phyloP scores from a whole-genome alignment of 208 protist genomes.

The Porcisia deanei region DNA sequence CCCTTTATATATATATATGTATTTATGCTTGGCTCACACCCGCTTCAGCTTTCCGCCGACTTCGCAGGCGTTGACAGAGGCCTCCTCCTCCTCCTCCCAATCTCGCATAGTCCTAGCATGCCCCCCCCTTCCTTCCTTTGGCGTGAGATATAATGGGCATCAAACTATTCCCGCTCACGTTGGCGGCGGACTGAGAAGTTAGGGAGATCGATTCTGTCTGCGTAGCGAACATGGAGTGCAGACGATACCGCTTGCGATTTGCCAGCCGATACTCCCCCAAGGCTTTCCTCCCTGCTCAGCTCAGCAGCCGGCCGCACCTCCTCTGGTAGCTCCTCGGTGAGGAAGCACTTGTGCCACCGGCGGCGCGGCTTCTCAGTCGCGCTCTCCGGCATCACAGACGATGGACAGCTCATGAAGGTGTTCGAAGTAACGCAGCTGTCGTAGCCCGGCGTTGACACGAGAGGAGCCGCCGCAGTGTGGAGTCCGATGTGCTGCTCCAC shows the following conservation, averaged over 20 bases:
- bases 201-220: constrained; percentile 10
- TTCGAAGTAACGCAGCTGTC: constrained; percentile 9
- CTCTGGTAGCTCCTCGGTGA: constrained; percentile 25
- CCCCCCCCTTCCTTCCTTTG: not conserved
- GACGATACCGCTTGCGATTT: constrained; percentile 7
- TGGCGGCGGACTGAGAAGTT: constrained; percentile 8
- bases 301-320: constrained; percentile 16
- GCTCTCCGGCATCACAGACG: not conserved
- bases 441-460: constrained; percentile 18
- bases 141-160: not conserved
- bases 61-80: not conserved
- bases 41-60: too few species aligned
- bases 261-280: not conserved
- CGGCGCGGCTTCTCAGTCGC: constrained; percentile 11
- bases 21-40: too few species aligned
- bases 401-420: not conserved
- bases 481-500: not conserved
- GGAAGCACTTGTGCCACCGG: constrained; percentile 26
- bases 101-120: constrained; percentile 1
- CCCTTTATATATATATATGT: too few species aligned
- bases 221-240: constrained; percentile 15
- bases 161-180: constrained; percentile 3
- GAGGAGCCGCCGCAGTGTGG: not conserved
- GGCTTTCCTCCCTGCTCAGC: constrained; percentile 4
- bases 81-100: not conserved